Evolutionary conservation across 495 filamentous ascomycete genomes (phyloP), one percentile per base, ranked within the genome.

Genomic region (Penicillium pulvis): DNA sequence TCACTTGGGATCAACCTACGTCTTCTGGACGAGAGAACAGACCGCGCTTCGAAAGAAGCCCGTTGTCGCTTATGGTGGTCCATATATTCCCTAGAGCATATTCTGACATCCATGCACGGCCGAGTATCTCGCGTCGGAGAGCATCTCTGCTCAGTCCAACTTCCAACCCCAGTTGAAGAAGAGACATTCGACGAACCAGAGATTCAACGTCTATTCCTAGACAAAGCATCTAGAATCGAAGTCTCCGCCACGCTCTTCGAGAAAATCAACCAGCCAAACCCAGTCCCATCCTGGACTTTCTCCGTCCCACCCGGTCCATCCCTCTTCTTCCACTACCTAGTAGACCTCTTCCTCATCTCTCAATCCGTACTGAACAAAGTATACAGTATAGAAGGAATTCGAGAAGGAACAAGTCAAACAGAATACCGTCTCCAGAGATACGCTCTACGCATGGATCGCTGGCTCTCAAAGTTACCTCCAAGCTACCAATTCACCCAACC

Each of bases 31-130:
- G 68, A 71, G 17, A 67, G 75, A 7, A 72, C 81, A n/a, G 56
- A 72, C 35, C 68, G 79, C 31, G 65, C 71, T 4, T 76, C 85
- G 5, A 85, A 81, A 64, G 86, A 89, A 69, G 76, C 81, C 17
- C 76, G 86, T 10, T 71, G 76, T 42, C 83, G 84, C 4, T 73
- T 88, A 10, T 89, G 85, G 85, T 89, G 85, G 81, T 80, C 85
- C 0, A 66, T 89, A 11, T 86, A 81, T 56, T 74, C 72, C 2
- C 66, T 88, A 9, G 86, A 89, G 52, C 75, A 83, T 42, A 60
- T 80, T 6, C 68, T 89, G n/a, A 76, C 78, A 39, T 73, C 78
- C 8, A 84, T 87, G 64, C 86, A 83, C 6, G 86, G 86, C 3
- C 79, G 86, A n/a, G 81, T 83, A 7, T 80, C 81, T 23, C 78